Conservation (phyloP, 2,329 filamentous ascomycete genomes). For the Penicillium brevicompactum region DNA sequence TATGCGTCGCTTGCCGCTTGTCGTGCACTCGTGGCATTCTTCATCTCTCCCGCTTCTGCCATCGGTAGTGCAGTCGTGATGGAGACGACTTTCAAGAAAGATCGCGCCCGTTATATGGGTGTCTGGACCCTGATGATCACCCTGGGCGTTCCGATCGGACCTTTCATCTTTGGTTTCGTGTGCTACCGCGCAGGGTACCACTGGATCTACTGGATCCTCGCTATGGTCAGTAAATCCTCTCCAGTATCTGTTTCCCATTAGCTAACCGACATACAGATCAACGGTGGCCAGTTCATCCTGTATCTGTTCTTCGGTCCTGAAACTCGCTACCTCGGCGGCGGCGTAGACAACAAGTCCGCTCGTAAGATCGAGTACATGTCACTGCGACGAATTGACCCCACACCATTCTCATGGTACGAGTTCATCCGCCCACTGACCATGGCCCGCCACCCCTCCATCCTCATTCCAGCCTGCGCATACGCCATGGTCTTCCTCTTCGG, state of each 20-base stretch:
- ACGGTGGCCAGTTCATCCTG: slow-evolving; percentile 58
- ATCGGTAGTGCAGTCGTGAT: slow-evolving; percentile 61
- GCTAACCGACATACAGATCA: slow-evolving; percentile 44
- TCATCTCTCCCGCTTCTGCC: slow-evolving; percentile 57
- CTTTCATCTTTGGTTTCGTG: slow-evolving; percentile 48
- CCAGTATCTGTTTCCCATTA: slow-evolving; percentile 5
- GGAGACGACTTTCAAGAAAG: slow-evolving; percentile 60
- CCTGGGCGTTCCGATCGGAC: slow-evolving; percentile 48
- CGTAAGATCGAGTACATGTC: slow-evolving; percentile 52
- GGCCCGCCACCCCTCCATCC: slow-evolving; percentile 49
- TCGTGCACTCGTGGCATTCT: slow-evolving; percentile 57
- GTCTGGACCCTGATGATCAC: slow-evolving; percentile 59
- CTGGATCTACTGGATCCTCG: slow-evolving; percentile 63
- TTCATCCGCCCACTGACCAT: slow-evolving; percentile 57
- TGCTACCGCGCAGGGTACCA: slow-evolving; percentile 56
- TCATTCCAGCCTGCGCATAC: slow-evolving; percentile 58
- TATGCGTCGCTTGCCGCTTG: slow-evolving; percentile 55
- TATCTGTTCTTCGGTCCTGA: slow-evolving; percentile 60
- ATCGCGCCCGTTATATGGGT: slow-evolving; percentile 58
- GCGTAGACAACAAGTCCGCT: slow-evolving; percentile 26
- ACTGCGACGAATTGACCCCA: slow-evolving; percentile 55
- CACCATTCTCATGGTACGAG: slow-evolving; percentile 51
- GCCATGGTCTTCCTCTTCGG: slow-evolving; percentile 61
- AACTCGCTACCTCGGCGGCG: slow-evolving; percentile 52
- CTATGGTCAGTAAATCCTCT: slow-evolving; percentile 49